Evolutionary conservation across 1,139 yeast species (phyloP).

Genomic region (Scheffersomyces stambukii): DNA sequence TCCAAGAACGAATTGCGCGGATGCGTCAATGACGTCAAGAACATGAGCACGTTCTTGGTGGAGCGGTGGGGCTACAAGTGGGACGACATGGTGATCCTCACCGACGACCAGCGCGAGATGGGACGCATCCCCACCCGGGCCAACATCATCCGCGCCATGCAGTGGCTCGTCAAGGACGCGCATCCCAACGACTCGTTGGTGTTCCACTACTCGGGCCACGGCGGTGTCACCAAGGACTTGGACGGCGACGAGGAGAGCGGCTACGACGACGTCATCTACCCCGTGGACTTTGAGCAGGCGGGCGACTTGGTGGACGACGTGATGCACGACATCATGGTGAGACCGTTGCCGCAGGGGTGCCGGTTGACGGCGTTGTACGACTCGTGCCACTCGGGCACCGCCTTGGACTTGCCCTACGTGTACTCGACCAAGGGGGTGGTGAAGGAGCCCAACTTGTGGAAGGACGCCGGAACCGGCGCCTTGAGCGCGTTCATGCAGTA

Average conservation of each 20-base stretch:
- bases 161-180: constrained; percentile 84
- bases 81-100: constrained; percentile 81
- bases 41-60: constrained; percentile 55
- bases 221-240: constrained; percentile 74
- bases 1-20: constrained; percentile 70
- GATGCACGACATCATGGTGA: constrained; percentile 79
- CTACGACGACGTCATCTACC: constrained; percentile 84
- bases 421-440: constrained; percentile 89
- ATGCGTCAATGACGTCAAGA: constrained; percentile 78
- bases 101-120: constrained; percentile 66
- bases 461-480: constrained; percentile 80
- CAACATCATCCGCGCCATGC: constrained; percentile 83
- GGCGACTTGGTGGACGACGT: constrained; percentile 83
- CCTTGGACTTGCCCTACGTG: constrained; percentile 80
- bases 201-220: constrained; percentile 93
- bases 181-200: constrained; percentile 78
- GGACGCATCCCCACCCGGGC: constrained; percentile 70
- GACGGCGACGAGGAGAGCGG: constrained; percentile 92
- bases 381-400: constrained; percentile 93
- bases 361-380: constrained; percentile 86
- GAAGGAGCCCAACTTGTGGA: constrained; percentile 83
- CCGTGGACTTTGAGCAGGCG: constrained; percentile 72
- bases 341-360: constrained; percentile 75
- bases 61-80: constrained; percentile 63
- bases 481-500: constrained; percentile 68